A percentile compares a stretch with the other conserved stretches of the same genome.
Conservation (phyloP, 139 green algal genomes). For the Asterochloris sp. region DNA sequence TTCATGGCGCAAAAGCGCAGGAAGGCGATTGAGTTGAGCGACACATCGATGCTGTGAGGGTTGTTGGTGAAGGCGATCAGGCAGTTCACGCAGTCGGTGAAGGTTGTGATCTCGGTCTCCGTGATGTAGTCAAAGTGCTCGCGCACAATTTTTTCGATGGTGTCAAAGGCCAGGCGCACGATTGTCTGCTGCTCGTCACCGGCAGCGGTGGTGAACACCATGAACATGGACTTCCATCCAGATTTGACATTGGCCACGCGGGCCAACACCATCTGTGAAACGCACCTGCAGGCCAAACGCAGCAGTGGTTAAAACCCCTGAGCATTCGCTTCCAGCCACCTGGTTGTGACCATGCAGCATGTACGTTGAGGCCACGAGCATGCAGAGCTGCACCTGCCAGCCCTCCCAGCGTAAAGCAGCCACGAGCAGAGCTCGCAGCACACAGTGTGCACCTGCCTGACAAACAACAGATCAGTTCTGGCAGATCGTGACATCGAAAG, state of each 20-base stretch:
- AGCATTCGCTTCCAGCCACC: background rate
- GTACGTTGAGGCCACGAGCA: background rate
- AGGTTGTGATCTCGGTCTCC: slow-evolving; percentile 96
- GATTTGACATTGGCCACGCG: slow-evolving; percentile 94
- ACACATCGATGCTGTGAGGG: slow-evolving; percentile 88
- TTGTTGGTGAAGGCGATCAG: slow-evolving; percentile 99
- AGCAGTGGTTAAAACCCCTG: no score
- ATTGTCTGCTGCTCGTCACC: slow-evolving; percentile 71
- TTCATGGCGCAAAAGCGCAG: slow-evolving; percentile 95
- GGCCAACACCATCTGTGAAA: slow-evolving; percentile 89
- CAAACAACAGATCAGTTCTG: no score
- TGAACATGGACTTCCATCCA: slow-evolving; percentile 99
- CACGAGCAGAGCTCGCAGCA: no score
- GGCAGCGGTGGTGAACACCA: slow-evolving; percentile 98
- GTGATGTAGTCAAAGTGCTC: slow-evolving; percentile 98
- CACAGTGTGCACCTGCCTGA: no score
- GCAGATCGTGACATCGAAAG: no score
- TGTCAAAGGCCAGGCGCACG: slow-evolving; percentile 89
- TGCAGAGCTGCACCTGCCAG: background rate
- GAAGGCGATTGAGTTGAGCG: slow-evolving; percentile 96
- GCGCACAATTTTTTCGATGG: slow-evolving; percentile 97
- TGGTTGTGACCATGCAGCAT: background rate
- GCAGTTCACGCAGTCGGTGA: slow-evolving; percentile 99
- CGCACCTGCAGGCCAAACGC: slow-evolving; percentile 31
- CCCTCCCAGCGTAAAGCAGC: no score